Evolutionary conservation across 331 rosid genomes (phyloP), one percentile per base, ranked within the genome.

Genomic region (Pyracantha coccinea): DNA sequence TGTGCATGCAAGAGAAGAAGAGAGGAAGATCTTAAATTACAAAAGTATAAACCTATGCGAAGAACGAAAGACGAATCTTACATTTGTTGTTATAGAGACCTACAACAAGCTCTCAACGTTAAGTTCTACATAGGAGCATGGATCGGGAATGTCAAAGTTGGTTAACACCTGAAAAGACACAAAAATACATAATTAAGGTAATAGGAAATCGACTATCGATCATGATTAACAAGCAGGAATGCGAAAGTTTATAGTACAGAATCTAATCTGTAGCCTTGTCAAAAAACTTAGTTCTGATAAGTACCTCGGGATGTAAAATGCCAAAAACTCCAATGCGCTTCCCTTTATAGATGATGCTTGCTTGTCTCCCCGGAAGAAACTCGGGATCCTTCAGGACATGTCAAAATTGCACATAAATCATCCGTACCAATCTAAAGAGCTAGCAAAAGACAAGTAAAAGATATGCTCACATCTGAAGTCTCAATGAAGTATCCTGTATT

Each of bases 301-400:
- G 38, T 86, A 94, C 96, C 99, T 90, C 96, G 4, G 99, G 99
- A 69, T 94, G 92, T 82, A 94, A 95, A 83, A 94, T 92, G 73
- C 99, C 99, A 65, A 92, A 94, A 58, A 77, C 86, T 62, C 99
- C 99, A 74, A 90, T 75, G 23, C 70, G 83, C 61, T 81, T 89
- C 79, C 91, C 97, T 62, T 82, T 87, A 78, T 82, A 90, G 63
- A 85, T 81, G 75, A 94, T 75, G 80, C 84, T 89, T 32, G 99
- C 97, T 87, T 92, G 99, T 79, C 91, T 79, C 57, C 95, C 91
- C 24, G 79, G 74, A 73, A 94, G 96, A 90, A 88, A 94, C 84
- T 94, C 96, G 0, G 97, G 97, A 55, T 94, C 97, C 99, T 94
- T 78, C 82, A 86, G 59, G 31, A 81, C 57, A 73, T 58, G 72